Percentiles rank a stretch among this genome's conserved stretches.
phyloP scores from a whole-genome alignment of 305 asterid species.

The Fraxinus dipetala region DNA sequence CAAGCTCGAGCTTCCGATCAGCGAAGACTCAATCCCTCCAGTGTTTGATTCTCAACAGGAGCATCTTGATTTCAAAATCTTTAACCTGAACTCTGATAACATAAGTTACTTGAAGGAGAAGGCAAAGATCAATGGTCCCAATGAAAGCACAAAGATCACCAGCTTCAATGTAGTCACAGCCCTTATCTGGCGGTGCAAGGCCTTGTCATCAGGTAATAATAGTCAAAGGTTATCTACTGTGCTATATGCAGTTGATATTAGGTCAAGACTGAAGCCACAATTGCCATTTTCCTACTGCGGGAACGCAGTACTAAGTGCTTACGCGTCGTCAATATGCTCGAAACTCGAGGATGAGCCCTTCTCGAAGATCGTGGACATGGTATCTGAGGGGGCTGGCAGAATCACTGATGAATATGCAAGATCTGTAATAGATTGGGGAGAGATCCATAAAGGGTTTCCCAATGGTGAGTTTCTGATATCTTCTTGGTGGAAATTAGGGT shows the following conservation, averaged over 20 bases:
- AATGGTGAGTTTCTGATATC: slow-evolving; percentile 79
- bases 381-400: slow-evolving; percentile 52
- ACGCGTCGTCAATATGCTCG: slow-evolving; percentile 51
- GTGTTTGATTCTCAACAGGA: slow-evolving; percentile 50
- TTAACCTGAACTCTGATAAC: slow-evolving; percentile 42
- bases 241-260: slow-evolving; percentile 68
- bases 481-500: slow-evolving; percentile 93
- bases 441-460: slow-evolving; percentile 70
- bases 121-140: slow-evolving; percentile 28
- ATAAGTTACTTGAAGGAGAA: slow-evolving; percentile 42
- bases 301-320: slow-evolving; percentile 69
- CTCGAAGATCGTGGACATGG: slow-evolving; percentile 44
- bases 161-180: slow-evolving; percentile 71
- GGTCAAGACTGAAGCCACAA: slow-evolving; percentile 58
- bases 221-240: slow-evolving; percentile 34
- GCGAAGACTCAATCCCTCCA: slow-evolving; percentile 43
- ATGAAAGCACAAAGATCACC: slow-evolving; percentile 34
- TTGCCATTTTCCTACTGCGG: slow-evolving; percentile 61
- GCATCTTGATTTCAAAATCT: slow-evolving; percentile 53
- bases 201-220: slow-evolving; percentile 46
- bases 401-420: slow-evolving; percentile 69
- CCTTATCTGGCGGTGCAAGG: slow-evolving; percentile 81
- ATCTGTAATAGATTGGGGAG: slow-evolving; percentile 87
- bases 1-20: slow-evolving; percentile 48
- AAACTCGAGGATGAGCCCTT: slow-evolving; percentile 56